Conservation (phyloP, 139 green algal species). For the Medakamo hakoo region DNA sequence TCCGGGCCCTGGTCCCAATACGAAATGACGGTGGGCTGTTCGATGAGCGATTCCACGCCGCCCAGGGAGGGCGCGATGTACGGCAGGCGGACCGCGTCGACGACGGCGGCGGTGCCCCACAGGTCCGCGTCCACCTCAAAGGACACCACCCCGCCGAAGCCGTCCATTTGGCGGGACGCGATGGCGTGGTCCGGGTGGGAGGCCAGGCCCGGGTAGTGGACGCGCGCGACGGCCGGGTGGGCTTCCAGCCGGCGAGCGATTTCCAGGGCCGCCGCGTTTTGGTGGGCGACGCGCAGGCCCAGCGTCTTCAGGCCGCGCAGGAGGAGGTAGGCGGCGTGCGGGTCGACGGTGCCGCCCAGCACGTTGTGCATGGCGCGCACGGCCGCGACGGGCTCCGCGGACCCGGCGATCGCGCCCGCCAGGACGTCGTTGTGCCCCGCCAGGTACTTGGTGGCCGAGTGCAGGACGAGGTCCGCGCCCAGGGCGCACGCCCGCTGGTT, state of each 20-base stretch:
- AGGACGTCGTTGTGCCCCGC: constrained; percentile 98
- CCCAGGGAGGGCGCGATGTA: constrained; percentile 97
- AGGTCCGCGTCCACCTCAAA: constrained; percentile 86
- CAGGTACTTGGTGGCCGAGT: constrained; percentile 97
- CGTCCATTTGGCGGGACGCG: constrained; percentile 78
- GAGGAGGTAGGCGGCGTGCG: constrained; percentile 90
- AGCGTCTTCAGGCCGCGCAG: constrained; percentile 97
- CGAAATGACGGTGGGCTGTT: constrained; percentile 93
- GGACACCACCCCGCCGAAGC: constrained; percentile 88
- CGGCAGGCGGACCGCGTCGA: constrained; percentile 77
- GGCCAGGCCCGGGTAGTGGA: constrained; percentile 69
- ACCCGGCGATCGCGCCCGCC: constrained; percentile 65
- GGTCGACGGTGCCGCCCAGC: constrained; percentile 90
- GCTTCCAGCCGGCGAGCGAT: constrained; percentile 56
- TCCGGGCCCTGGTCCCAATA: constrained; percentile 73
- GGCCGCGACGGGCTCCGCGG: constrained; percentile 52
- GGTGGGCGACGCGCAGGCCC: constrained; percentile 67
- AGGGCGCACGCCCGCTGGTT: constrained; percentile 68
- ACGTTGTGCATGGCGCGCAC: constrained; percentile 92
- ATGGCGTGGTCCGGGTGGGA: constrained; percentile 89
- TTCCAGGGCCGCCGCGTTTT: constrained; percentile 55
- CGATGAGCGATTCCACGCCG: constrained; percentile 93
- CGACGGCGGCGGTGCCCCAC: constrained; percentile 73
- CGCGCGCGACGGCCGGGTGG: constrained; percentile 49
- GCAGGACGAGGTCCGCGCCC: constrained; percentile 95